Evolutionary conservation across 805 yeast genomes (phyloP).

Genomic region (Zygosaccharomyces rouxii): DNA sequence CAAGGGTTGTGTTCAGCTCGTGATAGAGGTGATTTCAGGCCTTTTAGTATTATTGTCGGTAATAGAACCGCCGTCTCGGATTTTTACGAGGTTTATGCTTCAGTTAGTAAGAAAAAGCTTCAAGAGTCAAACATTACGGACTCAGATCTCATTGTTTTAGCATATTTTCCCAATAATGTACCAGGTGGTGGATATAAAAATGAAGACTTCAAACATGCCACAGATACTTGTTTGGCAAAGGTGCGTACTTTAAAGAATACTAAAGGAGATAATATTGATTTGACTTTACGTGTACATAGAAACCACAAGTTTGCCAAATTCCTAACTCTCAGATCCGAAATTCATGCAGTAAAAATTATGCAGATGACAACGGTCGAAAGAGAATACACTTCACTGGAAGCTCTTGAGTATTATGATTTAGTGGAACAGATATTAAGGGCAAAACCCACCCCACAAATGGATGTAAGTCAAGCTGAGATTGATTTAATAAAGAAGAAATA

Average conservation of each 20-base stretch:
- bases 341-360: constrained; percentile 70
- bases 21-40: constrained; percentile 48
- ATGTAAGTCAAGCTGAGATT: constrained; percentile 37
- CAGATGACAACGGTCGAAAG: constrained; percentile 91
- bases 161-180: constrained; percentile 42
- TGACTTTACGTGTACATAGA: constrained; percentile 63
- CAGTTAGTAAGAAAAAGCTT: constrained; percentile 51
- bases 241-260: constrained; percentile 66
- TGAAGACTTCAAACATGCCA: constrained; percentile 34
- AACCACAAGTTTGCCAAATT: constrained; percentile 43
- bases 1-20: constrained; percentile 76
- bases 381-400: constrained; percentile 80
- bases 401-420: constrained; percentile 77
- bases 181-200: constrained; percentile 29
- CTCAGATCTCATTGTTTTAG: constrained; percentile 67
- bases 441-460: constrained; percentile 39
- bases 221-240: constrained; percentile 71
- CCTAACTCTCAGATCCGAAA: constrained; percentile 57
- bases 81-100: constrained; percentile 81
- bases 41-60: constrained; percentile 68
- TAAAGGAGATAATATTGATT: constrained; percentile 62
- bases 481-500: constrained; percentile 44
- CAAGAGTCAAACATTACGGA: constrained; percentile 59
- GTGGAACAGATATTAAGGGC: constrained; percentile 64
- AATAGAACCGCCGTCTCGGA: constrained; percentile 79